Conservation (phyloP, 352 stramenopile species). For the Phytopythium ostracodes region DNA sequence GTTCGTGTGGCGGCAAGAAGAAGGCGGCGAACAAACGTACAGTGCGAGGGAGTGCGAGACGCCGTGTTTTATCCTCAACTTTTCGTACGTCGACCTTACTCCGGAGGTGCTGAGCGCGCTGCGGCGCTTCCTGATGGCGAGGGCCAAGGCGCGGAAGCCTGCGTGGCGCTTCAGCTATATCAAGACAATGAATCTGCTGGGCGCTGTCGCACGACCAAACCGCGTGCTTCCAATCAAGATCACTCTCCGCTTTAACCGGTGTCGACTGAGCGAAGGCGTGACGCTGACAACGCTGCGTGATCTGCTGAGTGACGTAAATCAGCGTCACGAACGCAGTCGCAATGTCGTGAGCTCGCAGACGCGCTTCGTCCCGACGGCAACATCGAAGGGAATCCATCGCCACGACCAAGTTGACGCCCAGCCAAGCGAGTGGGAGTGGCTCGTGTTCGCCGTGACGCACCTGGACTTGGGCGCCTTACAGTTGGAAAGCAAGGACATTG, state of each 20-base stretch:
- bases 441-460: conserved; percentile 13
- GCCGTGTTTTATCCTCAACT: conserved; percentile 37
- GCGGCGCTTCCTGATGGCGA: conserved; percentile 17
- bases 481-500: conserved; percentile 14
- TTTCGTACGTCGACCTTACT: conserved; percentile 24
- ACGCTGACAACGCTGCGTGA: conserved; percentile 1
- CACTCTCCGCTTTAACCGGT: conserved; percentile 25
- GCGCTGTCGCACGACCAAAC: background rate
- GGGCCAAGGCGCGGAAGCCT: conserved; percentile 5
- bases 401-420: background rate
- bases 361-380: background rate
- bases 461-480: conserved; percentile 16
- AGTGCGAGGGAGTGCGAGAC: conserved; percentile 9
- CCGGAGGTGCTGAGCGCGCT: conserved; percentile 24
- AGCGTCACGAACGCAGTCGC: background rate
- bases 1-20: background rate
- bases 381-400: background rate
- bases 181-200: conserved; percentile 21
- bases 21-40: background rate
- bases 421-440: conserved; percentile 1
- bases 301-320: background rate
- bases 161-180: conserved; percentile 24
- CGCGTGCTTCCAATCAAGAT: conserved; percentile 16
- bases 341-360: background rate
- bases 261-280: conserved; percentile 3